Base-by-base conservation (phyloP, 2,329 filamentous ascomycete species). In the Biscogniauxia mediterranea region DNA sequence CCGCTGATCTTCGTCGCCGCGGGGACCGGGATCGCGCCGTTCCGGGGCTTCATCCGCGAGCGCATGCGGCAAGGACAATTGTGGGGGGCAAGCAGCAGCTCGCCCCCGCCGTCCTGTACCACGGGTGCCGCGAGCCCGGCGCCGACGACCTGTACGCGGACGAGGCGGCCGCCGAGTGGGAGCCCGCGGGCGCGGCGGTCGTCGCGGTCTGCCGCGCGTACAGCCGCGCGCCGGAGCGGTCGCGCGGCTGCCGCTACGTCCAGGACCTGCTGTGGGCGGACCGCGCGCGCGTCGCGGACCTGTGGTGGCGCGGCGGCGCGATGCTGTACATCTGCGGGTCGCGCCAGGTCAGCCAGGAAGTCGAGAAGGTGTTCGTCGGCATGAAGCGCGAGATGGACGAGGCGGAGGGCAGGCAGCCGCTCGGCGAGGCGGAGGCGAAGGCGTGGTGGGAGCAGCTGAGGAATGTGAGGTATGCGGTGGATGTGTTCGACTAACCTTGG, bases 61-160 rank as follows among this genome's bases (percentile, higher is more conserved):
- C 83, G 86, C 1, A 84, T 13, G 26, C 26, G 26, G 5, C 26
- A 5, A 28, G n/a, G n/a, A n/a, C n/a, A n/a, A n/a, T n/a, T n/a
- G n/a, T n/a, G n/a, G n/a, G n/a, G n/a, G n/a, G n/a, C n/a, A n/a
- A n/a, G n/a, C n/a, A n/a, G n/a, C n/a, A n/a, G n/a, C n/a, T n/a
- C n/a, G n/a, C n/a, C n/a, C n/a, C n/a, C n/a, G 85, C 86, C 0
- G 63, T 90, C 25, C 78, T 90, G 2, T 89, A 88, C 78, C 81
- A 84, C 64, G 88, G 88, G 7, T 89, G 86, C 70, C 82, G 83
- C 17, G 71, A 77, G 8, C 80, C 81, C 1, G 78, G 77, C 0
- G 71, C 75, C 17, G 88, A 90, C 64, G 79, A 85, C 46, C 69
- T 90, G 0, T 90, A 90, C 73, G 74, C 79, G 0, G 80, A 82